These are phyloP conservation scores for Mortierella antarctica DNA, from an alignment of 192 early-diverging fungal genomes.

Conservation along the genomic window DNA sequence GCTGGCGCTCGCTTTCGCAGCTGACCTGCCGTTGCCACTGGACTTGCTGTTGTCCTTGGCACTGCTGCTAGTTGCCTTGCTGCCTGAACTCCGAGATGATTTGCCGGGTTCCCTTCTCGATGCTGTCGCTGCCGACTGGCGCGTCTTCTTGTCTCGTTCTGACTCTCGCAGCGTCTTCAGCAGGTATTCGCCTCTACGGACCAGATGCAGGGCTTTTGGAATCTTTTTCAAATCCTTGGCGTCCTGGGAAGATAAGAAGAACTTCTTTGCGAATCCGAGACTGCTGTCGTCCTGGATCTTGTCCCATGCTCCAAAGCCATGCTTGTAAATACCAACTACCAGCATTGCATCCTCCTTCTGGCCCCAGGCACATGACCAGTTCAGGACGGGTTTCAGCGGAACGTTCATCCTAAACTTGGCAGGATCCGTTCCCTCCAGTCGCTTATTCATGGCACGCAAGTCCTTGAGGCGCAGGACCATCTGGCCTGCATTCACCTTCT, in stretches of 20 bases:
- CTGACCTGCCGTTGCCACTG: background rate
- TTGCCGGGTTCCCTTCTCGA: slow-evolving; percentile 48
- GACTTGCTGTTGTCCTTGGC: background rate
- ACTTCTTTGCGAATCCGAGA: slow-evolving; percentile 87
- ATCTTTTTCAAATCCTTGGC: slow-evolving; percentile 63
- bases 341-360: slow-evolving; percentile 96
- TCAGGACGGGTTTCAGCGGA: slow-evolving; percentile 84
- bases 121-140: slow-evolving; percentile 25
- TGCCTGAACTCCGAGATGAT: slow-evolving; percentile 1
- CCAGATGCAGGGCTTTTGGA: slow-evolving; percentile 89
- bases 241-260: slow-evolving; percentile 73
- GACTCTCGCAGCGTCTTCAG: slow-evolving; percentile 85
- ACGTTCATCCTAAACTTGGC: slow-evolving; percentile 82
- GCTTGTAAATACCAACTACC: slow-evolving; percentile 91
- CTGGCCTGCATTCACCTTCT: slow-evolving; percentile 87
- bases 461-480: slow-evolving; percentile 82
- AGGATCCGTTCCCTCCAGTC: slow-evolving; percentile 67
- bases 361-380: slow-evolving; percentile 90
- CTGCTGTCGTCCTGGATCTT: slow-evolving; percentile 82
- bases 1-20: slow-evolving; percentile 6
- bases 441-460: slow-evolving; percentile 70
- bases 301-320: slow-evolving; percentile 95
- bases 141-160: slow-evolving; percentile 57
- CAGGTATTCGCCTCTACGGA: slow-evolving; percentile 90
- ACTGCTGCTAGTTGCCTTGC: slow-evolving; percentile 14